These are phyloP conservation scores for Fusarium staphyleae DNA, from an alignment of 2,329 filamentous ascomycete species.

Conservation along the genomic window DNA sequence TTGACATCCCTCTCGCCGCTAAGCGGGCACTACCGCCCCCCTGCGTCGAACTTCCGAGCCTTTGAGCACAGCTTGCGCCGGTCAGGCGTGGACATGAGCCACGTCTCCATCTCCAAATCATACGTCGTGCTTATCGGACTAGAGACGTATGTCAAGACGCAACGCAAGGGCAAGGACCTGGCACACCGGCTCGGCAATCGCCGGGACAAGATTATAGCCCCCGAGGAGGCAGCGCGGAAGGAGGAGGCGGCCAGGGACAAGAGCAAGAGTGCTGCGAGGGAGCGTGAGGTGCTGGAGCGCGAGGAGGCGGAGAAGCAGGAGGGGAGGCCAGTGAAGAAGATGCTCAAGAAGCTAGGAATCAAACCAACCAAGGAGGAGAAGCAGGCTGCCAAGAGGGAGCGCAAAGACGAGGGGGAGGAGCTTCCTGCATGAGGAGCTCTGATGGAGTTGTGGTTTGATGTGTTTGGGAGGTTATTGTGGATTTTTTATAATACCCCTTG, in stretches of 20 bases:
- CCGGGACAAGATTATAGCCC: slow-evolving; percentile 66
- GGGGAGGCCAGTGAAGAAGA: slow-evolving; percentile 38
- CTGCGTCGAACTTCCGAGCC: slow-evolving; percentile 80
- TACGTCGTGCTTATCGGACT: slow-evolving; percentile 85
- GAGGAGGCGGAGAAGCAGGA: slow-evolving; percentile 51
- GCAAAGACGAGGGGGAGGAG: slow-evolving; percentile 25
- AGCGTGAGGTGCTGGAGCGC: slow-evolving; percentile 55
- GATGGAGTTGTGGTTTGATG: neutral
- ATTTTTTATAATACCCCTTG: slow-evolving; percentile 27
- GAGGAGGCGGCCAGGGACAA: slow-evolving; percentile 68
- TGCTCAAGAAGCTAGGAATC: slow-evolving; percentile 53
- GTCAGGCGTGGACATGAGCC: slow-evolving; percentile 78
- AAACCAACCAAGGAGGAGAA: slow-evolving; percentile 40
- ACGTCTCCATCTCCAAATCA: slow-evolving; percentile 78
- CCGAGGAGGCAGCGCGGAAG: slow-evolving; percentile 62
- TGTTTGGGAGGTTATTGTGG: neutral
- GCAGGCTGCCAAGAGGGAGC: slow-evolving; percentile 32
- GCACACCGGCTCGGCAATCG: slow-evolving; percentile 58
- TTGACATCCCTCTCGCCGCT: slow-evolving; percentile 74
- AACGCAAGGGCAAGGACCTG: slow-evolving; percentile 66
- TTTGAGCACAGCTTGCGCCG: slow-evolving; percentile 78
- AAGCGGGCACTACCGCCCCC: slow-evolving; percentile 85
- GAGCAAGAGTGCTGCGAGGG: slow-evolving; percentile 64
- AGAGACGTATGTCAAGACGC: slow-evolving; percentile 78
- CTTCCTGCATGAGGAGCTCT: slow-evolving; percentile 2